A percentile compares a stretch with the other conserved stretches of the same genome.
Evolutionary conservation across 345 rosid genomes (phyloP).

Genomic region (Lepidium aucheri): DNA sequence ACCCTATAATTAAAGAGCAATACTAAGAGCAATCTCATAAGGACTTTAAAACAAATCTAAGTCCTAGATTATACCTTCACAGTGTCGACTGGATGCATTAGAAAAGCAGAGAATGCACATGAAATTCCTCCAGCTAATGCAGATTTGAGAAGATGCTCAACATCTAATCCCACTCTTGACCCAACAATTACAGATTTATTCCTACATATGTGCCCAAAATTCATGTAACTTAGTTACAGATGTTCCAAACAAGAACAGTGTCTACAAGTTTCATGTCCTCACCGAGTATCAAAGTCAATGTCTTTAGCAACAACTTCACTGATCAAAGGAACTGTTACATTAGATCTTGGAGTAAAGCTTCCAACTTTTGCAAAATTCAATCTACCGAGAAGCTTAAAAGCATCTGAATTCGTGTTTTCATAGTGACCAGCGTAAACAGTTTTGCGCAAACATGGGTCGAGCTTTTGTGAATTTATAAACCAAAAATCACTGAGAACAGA

Average conservation of each 20-base stretch:
- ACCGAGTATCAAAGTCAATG: not conserved
- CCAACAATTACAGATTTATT: conserved; percentile 57
- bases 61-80: conserved; percentile 43
- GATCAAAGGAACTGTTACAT: not conserved
- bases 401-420: conserved; percentile 34
- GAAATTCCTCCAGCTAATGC: conserved; percentile 96
- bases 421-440: not conserved
- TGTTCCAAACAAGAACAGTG: not conserved
- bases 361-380: conserved; percentile 76
- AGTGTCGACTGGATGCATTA: conserved; percentile 87
- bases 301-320: not conserved
- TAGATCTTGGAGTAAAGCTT: conserved; percentile 30
- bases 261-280: not conserved
- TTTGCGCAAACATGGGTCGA: conserved; percentile 34
- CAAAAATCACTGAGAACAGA: conserved; percentile 39
- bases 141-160: conserved; percentile 74
- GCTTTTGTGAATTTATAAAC: conserved; percentile 36
- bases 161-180: conserved; percentile 56
- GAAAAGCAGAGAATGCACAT: conserved; percentile 72
- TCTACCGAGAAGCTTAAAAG: conserved; percentile 49
- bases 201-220: not conserved
- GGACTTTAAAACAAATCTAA: too few species aligned
- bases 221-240: not conserved
- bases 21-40: too few species aligned
- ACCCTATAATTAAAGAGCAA: too few species aligned